These are phyloP conservation scores for Sherardia arvensis DNA, from an alignment of 257 asterid species.

Conservation along the genomic window DNA sequence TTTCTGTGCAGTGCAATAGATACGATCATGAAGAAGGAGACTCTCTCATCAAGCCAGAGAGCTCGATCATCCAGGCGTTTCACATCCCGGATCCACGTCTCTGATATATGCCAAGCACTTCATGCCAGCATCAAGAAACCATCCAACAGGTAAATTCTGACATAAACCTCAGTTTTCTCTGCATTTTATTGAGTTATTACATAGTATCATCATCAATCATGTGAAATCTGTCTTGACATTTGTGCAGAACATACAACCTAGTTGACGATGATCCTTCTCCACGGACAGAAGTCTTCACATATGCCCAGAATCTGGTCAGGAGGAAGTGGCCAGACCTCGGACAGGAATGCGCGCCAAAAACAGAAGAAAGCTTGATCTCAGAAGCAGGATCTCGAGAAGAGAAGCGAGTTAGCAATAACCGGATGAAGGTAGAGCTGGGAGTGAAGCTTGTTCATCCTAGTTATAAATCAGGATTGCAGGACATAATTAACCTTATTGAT, in stretches of 20 bases:
- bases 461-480: constrained; percentile 59
- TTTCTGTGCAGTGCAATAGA: constrained; percentile 64
- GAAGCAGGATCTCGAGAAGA: constrained; percentile 32
- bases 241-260: constrained; percentile 51
- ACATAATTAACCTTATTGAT: constrained; percentile 38
- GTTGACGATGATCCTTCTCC: constrained; percentile 90
- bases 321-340: constrained; percentile 36
- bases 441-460: constrained; percentile 57
- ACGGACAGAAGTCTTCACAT: constrained; percentile 53
- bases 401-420: constrained; percentile 79
- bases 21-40: constrained; percentile 57
- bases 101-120: constrained; percentile 81
- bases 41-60: constrained; percentile 49
- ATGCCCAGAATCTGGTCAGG: constrained; percentile 56
- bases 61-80: constrained; percentile 44
- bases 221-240: background rate
- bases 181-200: no score
- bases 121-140: constrained; percentile 59
- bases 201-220: background rate
- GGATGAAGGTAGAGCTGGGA: constrained; percentile 62
- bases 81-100: constrained; percentile 80
- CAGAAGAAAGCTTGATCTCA: constrained; percentile 11
- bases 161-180: background rate
- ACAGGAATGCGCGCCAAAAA: constrained; percentile 21
- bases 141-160: constrained; percentile 34